These are phyloP conservation scores for Thermomucor indicae-seudaticae DNA, from an alignment of 371 early-diverging fungal species.

Conservation along the genomic window DNA sequence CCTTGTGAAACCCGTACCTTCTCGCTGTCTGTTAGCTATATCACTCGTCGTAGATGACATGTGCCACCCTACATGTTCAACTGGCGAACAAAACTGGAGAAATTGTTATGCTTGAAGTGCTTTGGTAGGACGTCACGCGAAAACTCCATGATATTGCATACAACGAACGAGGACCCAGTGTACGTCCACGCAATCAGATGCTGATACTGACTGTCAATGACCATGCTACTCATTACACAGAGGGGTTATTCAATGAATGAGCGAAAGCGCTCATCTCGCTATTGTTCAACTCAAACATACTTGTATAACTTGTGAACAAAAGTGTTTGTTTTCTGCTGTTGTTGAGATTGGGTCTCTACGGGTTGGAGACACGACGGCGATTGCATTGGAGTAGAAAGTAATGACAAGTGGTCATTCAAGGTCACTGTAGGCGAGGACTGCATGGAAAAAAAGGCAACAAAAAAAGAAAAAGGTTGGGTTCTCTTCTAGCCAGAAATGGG, in stretches of 20 bases:
- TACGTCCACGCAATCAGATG: conserved; percentile 84
- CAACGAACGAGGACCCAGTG: conserved; percentile 85
- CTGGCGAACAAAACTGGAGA: conserved; percentile 85
- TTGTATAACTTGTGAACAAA: conserved; percentile 47
- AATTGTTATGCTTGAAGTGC: conserved; percentile 88
- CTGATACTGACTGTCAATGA: conserved; percentile 73
- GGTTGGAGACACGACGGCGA: too few relatives aligned
- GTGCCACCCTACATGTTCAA: conserved; percentile 67
- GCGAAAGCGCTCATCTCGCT: background rate
- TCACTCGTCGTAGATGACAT: background rate
- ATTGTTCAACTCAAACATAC: conserved; percentile 17
- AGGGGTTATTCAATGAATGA: background rate
- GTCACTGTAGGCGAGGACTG: too few relatives aligned
- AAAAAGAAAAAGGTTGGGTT: too few relatives aligned
- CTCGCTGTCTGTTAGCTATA: background rate
- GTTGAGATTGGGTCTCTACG: too few relatives aligned
- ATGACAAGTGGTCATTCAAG: too few relatives aligned
- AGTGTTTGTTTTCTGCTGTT: too few relatives aligned
- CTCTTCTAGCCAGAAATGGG: too few relatives aligned
- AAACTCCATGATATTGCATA: conserved; percentile 86
- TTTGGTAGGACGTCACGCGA: conserved; percentile 74
- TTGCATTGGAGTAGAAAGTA: too few relatives aligned
- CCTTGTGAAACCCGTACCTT: conserved; percentile 88
- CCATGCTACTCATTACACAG: conserved; percentile 57
- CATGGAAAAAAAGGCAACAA: too few relatives aligned